These are phyloP conservation scores for Taiozyma sp. DNA, from an alignment of 1,139 yeast genomes.

Conservation along the genomic window DNA sequence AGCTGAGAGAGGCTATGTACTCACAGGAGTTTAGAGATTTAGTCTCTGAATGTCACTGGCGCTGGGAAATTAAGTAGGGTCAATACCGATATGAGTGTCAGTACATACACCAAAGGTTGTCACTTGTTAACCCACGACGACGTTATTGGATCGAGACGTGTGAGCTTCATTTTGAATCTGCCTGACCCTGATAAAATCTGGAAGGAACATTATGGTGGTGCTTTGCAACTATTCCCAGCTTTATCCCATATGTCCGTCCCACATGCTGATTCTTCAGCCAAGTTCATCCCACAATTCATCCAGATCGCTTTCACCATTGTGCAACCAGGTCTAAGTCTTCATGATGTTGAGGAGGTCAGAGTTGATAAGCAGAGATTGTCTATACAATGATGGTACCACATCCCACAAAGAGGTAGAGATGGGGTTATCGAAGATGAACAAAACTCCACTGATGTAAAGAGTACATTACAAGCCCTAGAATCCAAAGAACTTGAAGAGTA, in stretches of 20 bases:
- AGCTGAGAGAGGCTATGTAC: conserved; percentile 80
- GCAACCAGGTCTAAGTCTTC: conserved; percentile 94
- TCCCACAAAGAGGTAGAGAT: conserved; percentile 88
- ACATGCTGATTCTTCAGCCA: conserved; percentile 61
- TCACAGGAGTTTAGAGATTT: conserved; percentile 79
- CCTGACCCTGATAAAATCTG: conserved; percentile 89
- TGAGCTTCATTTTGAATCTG: conserved; percentile 84
- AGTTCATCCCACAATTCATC: conserved; percentile 87
- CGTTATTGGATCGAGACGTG: conserved; percentile 92
- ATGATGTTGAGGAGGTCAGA: conserved; percentile 95
- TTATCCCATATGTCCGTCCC: conserved; percentile 81
- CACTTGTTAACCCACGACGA: conserved; percentile 95
- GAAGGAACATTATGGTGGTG: conserved; percentile 91
- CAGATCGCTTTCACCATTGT: conserved; percentile 95
- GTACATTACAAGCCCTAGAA: conserved; percentile 78
- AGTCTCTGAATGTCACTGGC: conserved; percentile 72
- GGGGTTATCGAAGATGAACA: conserved; percentile 81
- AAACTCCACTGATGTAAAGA: conserved; percentile 65
- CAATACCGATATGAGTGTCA: conserved; percentile 89
- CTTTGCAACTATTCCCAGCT: conserved; percentile 80
- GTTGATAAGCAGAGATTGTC: conserved; percentile 86
- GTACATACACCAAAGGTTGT: conserved; percentile 88
- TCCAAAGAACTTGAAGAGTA: conserved; percentile 70
- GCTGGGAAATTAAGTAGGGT: conserved; percentile 86
- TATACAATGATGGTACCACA: conserved; percentile 98